Conservation (phyloP, 805 yeast species). For the Saturnispora silvae region DNA sequence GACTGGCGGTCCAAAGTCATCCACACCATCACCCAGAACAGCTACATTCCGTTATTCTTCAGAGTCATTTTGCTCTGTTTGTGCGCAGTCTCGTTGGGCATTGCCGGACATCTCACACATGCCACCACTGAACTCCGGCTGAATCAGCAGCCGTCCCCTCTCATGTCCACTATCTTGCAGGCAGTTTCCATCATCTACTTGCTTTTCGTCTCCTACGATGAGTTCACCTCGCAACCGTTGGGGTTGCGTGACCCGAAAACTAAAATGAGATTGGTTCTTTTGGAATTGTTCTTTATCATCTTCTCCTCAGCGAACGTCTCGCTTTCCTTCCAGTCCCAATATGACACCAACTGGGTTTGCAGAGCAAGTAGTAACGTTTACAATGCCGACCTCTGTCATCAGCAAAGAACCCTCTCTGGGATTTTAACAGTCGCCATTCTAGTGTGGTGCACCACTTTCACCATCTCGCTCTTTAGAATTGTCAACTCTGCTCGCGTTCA, state of each 20-base stretch:
- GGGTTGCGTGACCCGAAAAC: conserved; percentile 81
- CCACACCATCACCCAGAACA: conserved; percentile 57
- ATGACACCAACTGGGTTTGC: conserved; percentile 79
- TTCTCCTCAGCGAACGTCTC: conserved; percentile 83
- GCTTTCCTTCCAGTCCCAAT: conserved; percentile 72
- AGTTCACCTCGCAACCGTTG: conserved; percentile 82
- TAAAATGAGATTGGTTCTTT: conserved; percentile 67
- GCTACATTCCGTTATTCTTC: conserved; percentile 70
- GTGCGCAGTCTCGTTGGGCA: conserved; percentile 56
- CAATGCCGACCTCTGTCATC: conserved; percentile 44
- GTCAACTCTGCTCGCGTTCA: conserved; percentile 36
- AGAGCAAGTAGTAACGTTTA: conserved; percentile 24
- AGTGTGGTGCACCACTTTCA: conserved; percentile 78
- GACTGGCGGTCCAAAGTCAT: conserved; percentile 54
- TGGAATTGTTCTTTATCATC: conserved; percentile 80
- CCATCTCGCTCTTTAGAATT: conserved; percentile 73
- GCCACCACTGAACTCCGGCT: conserved; percentile 28
- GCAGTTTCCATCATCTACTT: conserved; percentile 68
- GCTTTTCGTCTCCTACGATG: conserved; percentile 78
- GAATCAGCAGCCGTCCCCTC: conserved; percentile 76
- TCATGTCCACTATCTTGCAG: conserved; percentile 86
- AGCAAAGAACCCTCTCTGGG: conserved; percentile 70
- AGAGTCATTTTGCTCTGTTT: conserved; percentile 50
- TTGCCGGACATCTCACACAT: conserved; percentile 52
- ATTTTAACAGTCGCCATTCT: conserved; percentile 66